Evolutionary conservation across 2,329 filamentous ascomycete genomes (phyloP), one percentile per base, ranked within the genome.

Genomic region (Botrytis medusae): DNA sequence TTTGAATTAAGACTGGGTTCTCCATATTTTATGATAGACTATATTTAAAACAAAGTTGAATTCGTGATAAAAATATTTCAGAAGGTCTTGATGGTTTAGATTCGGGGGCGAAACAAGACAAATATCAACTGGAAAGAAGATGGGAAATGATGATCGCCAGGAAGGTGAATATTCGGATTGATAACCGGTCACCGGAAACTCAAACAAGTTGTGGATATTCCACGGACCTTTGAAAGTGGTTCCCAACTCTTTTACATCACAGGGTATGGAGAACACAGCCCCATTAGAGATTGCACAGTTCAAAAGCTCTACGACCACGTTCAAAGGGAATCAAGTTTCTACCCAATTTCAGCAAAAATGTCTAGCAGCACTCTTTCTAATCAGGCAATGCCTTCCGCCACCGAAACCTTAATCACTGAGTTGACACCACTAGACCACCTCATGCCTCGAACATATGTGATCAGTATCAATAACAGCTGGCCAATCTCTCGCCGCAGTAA

Each of bases 371-470:
- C 12, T 46, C 34, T 22, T 7, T 22, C 10, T 20, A 25, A 37
- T 46, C 32, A 34, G 40, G 25, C 69, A 48, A 46, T 25, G 25
- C 22, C 32, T 51, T n/a, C 32, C 44, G 22, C 48, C 18, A 29
- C 29, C 1, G n/a, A 71, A 51, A 10, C 42, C 22, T 9, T 64
- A n/a, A 51, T 71, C 32, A 64, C 69, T 14, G 46, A 64, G 29
- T 71, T 71, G 59, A 71, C 69, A 29, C 69, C 69, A 42, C 59
- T 71, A 34, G 69, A 71, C 54, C 69, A 29, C 40, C 44, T 71
- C 22, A 71, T 71, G 59, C 69, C 69, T 40, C 69, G 32, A 37
- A 54, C 42, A 42, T 71, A 71, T 71, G 69, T 63, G 2, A 71
- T 71, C 44, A n/a, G 69, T 25, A 2, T 29, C 16, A 64, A 61